Evolutionary conservation across 305 asterid genomes (phyloP).

Genomic region (Euphrasia arctica): DNA sequence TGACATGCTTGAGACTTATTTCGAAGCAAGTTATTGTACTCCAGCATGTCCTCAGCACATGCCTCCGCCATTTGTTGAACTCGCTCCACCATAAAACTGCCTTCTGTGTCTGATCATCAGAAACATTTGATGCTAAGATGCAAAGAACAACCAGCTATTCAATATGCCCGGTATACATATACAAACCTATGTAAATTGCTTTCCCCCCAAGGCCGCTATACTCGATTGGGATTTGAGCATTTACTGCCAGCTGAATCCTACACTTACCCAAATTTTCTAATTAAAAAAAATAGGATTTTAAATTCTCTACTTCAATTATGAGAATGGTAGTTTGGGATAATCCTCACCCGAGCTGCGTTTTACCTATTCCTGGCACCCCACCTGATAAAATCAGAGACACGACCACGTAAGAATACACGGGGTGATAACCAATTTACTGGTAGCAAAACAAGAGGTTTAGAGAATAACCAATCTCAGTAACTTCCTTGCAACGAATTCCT

Average conservation of each 20-base stretch:
- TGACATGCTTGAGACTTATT: conserved; percentile 47
- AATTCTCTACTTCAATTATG: conserved; percentile 19
- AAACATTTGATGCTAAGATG: conserved; percentile 4
- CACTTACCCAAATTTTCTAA: conserved; percentile 18
- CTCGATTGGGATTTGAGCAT: conserved; percentile 81
- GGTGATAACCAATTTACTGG: neutral
- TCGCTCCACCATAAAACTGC: conserved; percentile 96
- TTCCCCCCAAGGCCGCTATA: conserved; percentile 92
- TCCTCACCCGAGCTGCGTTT: conserved; percentile 92
- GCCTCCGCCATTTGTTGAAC: conserved; percentile 91
- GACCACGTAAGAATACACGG: conserved; percentile 11
- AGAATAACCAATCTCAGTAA: conserved; percentile 88
- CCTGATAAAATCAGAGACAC: conserved; percentile 47
- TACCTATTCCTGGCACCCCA: conserved; percentile 97
- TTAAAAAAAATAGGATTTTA: neutral
- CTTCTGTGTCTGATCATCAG: conserved; percentile 72
- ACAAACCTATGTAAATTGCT: conserved; percentile 88
- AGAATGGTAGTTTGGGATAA: conserved; percentile 6
- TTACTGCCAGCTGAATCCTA: conserved; percentile 93
- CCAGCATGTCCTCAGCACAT: conserved; percentile 76
- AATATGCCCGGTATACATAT: conserved; percentile 1
- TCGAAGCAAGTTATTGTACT: conserved; percentile 52
- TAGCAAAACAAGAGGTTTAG: neutral
- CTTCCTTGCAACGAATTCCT: conserved; percentile 86
- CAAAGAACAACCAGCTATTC: neutral